These are phyloP conservation scores for Vigna reflexopilosa DNA, from an alignment of 306 rosid species.

Conservation along the genomic window DNA sequence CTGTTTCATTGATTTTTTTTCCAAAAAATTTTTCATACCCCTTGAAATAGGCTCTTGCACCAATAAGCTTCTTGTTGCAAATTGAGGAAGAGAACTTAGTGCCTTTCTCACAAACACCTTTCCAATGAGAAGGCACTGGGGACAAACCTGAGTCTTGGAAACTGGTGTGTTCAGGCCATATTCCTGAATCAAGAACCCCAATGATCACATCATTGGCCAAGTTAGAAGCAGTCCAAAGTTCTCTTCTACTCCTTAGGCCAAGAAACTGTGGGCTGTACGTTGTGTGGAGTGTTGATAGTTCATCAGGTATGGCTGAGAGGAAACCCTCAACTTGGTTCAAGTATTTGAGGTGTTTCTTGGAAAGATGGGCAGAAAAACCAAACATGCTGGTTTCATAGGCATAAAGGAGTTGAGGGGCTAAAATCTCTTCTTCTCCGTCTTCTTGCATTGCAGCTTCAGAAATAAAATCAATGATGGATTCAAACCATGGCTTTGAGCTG, in stretches of 20 bases:
- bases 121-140: slow-evolving; percentile 64
- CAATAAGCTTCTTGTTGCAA: slow-evolving; percentile 83
- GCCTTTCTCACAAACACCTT: slow-evolving; percentile 70
- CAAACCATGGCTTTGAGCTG: slow-evolving; percentile 56
- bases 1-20: slow-evolving; percentile 54
- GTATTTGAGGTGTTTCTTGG: slow-evolving; percentile 54
- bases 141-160: slow-evolving; percentile 61
- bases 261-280: slow-evolving; percentile 68
- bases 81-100: slow-evolving; percentile 58
- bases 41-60: slow-evolving; percentile 62
- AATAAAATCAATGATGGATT: slow-evolving; percentile 55
- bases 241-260: slow-evolving; percentile 54
- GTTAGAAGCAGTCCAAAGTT: slow-evolving; percentile 62
- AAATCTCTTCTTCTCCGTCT: slow-evolving; percentile 25
- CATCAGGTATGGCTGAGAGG: slow-evolving; percentile 66
- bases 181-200: slow-evolving; percentile 71
- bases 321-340: slow-evolving; percentile 60
- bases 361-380: slow-evolving; percentile 70
- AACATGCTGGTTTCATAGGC: slow-evolving; percentile 62
- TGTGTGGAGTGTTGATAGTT: slow-evolving; percentile 65
- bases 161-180: slow-evolving; percentile 85
- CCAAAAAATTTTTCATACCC: slow-evolving; percentile 67
- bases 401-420: slow-evolving; percentile 60
- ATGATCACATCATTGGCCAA: slow-evolving; percentile 69
- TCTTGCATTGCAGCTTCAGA: slow-evolving; percentile 46